A percentile compares a stretch with the other conserved stretches of the same genome.
Conservation (phyloP, 495 filamentous ascomycete species). For the Penicillium ochrochloron region DNA sequence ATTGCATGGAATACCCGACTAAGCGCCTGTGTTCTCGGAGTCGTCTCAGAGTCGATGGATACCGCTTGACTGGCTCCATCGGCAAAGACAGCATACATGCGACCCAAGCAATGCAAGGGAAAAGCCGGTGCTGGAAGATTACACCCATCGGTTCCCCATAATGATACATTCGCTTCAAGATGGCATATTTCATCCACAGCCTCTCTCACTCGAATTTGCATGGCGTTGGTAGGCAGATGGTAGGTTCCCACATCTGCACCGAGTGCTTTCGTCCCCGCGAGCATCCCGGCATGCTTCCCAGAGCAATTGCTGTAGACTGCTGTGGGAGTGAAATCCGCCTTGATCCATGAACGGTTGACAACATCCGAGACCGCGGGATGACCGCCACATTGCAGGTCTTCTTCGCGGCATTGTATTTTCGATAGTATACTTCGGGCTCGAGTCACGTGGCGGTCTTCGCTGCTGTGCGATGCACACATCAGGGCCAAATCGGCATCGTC, state of each 20-base stretch:
- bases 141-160: conserved; percentile 47
- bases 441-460: conserved; percentile 42
- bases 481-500: conserved; percentile 45
- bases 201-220: conserved; percentile 37
- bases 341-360: conserved; percentile 43
- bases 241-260: conserved; percentile 34
- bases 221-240: conserved; percentile 32
- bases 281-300: conserved; percentile 48
- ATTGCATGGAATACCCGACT: conserved; percentile 40
- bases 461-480: conserved; percentile 52
- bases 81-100: conserved; percentile 38
- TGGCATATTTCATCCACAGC: conserved; percentile 36
- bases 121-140: conserved; percentile 45
- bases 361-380: conserved; percentile 37
- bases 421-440: conserved; percentile 40
- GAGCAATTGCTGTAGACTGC: conserved; percentile 45
- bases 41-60: neutral
- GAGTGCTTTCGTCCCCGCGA: conserved; percentile 40
- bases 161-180: conserved; percentile 18
- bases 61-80: conserved; percentile 4
- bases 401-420: conserved; percentile 4
- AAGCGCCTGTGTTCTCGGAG: conserved; percentile 15
- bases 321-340: conserved; percentile 39
- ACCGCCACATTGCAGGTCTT: conserved; percentile 39
- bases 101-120: conserved; percentile 27